phyloP scores from a whole-genome alignment of 139 green algal genomes.

The Picochlorum sp. region DNA sequence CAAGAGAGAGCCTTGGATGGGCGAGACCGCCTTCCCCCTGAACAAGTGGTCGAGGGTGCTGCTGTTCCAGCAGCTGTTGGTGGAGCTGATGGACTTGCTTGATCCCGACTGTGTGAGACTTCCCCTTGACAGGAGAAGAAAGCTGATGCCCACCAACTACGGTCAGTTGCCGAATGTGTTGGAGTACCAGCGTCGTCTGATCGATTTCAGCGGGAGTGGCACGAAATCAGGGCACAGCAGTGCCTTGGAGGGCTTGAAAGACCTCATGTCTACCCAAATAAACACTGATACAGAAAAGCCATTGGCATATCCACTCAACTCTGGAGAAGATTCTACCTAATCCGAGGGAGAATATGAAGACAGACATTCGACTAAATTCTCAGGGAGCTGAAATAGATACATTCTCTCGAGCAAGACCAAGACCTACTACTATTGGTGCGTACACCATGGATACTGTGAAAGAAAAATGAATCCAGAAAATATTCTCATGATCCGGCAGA shows the following conservation, averaged over 20 bases:
- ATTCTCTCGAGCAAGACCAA: no score
- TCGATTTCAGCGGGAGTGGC: neutral
- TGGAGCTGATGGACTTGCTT: conserved; percentile 61
- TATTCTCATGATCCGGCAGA: no score
- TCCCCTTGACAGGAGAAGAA: conserved; percentile 27
- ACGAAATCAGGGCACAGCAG: neutral
- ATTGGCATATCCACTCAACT: neutral
- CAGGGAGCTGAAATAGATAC: no score
- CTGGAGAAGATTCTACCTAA: neutral
- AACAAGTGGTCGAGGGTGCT: conserved; percentile 47
- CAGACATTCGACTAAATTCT: neutral
- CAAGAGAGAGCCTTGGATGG: conserved; percentile 20
- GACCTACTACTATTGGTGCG: no score
- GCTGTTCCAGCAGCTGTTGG: conserved; percentile 58
- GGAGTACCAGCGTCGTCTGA: conserved; percentile 25
- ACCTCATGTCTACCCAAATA: conserved; percentile 6
- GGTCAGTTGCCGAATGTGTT: conserved; percentile 39
- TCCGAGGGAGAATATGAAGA: neutral
- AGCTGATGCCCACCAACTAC: conserved; percentile 44
- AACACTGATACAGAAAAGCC: neutral
- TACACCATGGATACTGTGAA: no score
- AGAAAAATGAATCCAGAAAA: no score
- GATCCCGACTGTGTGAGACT: conserved; percentile 52
- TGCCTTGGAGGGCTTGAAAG: conserved; percentile 14
- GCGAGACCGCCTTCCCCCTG: conserved; percentile 21